Conservation (phyloP, 805 yeast species). For the Candida anglica region DNA sequence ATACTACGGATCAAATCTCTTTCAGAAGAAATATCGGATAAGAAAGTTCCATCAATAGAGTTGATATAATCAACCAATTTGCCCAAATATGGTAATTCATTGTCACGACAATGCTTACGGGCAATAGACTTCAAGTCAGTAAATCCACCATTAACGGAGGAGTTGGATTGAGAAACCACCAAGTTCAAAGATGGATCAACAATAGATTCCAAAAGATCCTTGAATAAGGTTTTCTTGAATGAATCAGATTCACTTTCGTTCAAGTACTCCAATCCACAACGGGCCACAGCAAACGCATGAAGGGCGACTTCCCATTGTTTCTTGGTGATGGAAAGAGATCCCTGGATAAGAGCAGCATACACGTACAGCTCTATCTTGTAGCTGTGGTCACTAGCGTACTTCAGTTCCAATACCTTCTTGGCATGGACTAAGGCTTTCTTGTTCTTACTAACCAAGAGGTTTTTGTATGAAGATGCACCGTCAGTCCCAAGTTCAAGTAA, state of each 20-base stretch:
- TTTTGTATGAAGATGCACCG: slow-evolving; percentile 40
- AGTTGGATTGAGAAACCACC: slow-evolving; percentile 43
- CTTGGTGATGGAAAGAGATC: slow-evolving; percentile 46
- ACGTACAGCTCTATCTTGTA: slow-evolving; percentile 36
- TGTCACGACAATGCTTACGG: slow-evolving; percentile 36
- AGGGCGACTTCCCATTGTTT: slow-evolving; percentile 56
- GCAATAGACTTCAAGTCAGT: slow-evolving; percentile 50
- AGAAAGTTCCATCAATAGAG: slow-evolving; percentile 31
- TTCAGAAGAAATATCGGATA: slow-evolving; percentile 24
- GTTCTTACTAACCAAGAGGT: slow-evolving; percentile 54
- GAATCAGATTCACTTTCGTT: slow-evolving; percentile 15
- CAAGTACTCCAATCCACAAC: slow-evolving; percentile 57
- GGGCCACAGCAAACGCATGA: slow-evolving; percentile 52
- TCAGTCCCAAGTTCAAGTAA: slow-evolving; percentile 51
- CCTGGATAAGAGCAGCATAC: slow-evolving; percentile 48
- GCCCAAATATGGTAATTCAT: slow-evolving; percentile 28
- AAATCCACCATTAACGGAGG: slow-evolving; percentile 18
- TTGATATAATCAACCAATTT: slow-evolving; percentile 39
- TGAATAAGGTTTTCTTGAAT: slow-evolving; percentile 37
- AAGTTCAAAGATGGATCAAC: slow-evolving; percentile 67
- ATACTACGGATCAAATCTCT: slow-evolving; percentile 29
- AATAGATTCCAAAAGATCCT: slow-evolving; percentile 52
- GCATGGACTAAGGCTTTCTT: slow-evolving; percentile 55
- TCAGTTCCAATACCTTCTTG: slow-evolving; percentile 37
- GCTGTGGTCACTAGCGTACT: too few species aligned